Evolutionary conservation across 2,329 filamentous ascomycete species (phyloP).

Genomic region (Colletotrichum salicis): DNA sequence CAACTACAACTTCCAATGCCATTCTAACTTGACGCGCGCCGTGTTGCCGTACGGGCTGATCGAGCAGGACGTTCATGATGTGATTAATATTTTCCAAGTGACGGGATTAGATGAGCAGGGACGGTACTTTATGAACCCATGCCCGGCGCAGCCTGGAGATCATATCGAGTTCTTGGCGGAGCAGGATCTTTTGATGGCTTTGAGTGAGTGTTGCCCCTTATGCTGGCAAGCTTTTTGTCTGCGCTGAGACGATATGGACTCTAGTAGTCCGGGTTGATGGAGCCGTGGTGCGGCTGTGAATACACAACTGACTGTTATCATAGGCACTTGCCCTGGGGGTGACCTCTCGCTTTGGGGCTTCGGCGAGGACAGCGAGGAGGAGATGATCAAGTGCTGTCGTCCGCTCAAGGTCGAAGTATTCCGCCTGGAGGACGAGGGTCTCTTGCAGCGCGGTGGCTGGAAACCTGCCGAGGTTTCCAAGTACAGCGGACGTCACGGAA

Average conservation of each 20-base stretch:
- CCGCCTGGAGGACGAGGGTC: slow-evolving; percentile 62
- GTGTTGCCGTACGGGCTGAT: slow-evolving; percentile 74
- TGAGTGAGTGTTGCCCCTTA: slow-evolving; percentile 52
- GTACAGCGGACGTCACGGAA: slow-evolving; percentile 75
- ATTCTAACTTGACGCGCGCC: slow-evolving; percentile 82
- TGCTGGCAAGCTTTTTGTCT: not conserved
- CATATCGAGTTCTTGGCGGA: slow-evolving; percentile 84
- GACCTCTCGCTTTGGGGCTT: slow-evolving; percentile 87
- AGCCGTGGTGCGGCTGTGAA: not conserved
- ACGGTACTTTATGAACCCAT: slow-evolving; percentile 79
- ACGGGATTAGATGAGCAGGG: slow-evolving; percentile 79
- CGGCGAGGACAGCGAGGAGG: slow-evolving; percentile 72
- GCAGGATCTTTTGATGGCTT: slow-evolving; percentile 74
- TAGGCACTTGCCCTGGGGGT: slow-evolving; percentile 80
- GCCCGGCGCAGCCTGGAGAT: slow-evolving; percentile 64
- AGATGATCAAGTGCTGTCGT: slow-evolving; percentile 76
- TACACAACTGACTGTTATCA: not conserved
- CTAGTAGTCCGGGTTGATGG: not conserved
- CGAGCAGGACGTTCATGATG: slow-evolving; percentile 84
- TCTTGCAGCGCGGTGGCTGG: slow-evolving; percentile 69
- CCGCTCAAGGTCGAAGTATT: slow-evolving; percentile 81
- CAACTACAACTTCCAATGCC: slow-evolving; percentile 84
- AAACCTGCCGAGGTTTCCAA: slow-evolving; percentile 66
- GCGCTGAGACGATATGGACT: not conserved
- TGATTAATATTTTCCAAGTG: slow-evolving; percentile 88